Conservation (phyloP, 345 rosid genomes). For the Pugionium cornutum region DNA sequence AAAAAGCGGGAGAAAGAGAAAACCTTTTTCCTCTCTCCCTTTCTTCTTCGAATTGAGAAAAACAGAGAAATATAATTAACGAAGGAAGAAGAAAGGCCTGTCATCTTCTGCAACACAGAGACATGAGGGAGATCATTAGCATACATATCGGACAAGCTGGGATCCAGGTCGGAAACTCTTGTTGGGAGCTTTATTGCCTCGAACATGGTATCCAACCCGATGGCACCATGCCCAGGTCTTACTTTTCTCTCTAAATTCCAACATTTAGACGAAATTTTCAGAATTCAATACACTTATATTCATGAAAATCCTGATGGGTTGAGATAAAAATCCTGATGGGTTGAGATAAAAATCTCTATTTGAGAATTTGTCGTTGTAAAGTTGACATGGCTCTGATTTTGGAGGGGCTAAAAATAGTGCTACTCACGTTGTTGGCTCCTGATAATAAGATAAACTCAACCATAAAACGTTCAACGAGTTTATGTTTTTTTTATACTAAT, state of each 20-base stretch:
- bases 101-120: constrained; percentile 25
- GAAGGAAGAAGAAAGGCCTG: constrained; percentile 18
- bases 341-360: too few relatives aligned
- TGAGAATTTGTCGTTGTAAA: too few relatives aligned
- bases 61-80: not conserved
- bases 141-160: constrained; percentile 37
- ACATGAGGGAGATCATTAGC: constrained; percentile 58
- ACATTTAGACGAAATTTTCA: too few relatives aligned
- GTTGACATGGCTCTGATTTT: too few relatives aligned
- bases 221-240: constrained; percentile 63
- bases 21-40: not conserved
- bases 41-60: not conserved
- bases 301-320: too few relatives aligned
- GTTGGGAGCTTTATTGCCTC: constrained; percentile 52
- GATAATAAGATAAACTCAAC: too few relatives aligned
- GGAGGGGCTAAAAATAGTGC: too few relatives aligned
- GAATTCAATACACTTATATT: too few relatives aligned
- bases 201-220: too few relatives aligned
- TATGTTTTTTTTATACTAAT: not conserved
- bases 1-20: constrained; percentile 10
- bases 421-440: too few relatives aligned
- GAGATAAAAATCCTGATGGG: too few relatives aligned
- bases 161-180: constrained; percentile 73
- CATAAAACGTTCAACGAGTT: not conserved
- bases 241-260: too few relatives aligned